These are phyloP conservation scores for Euphorbia peplus DNA, from an alignment of 345 rosid genomes.

Conservation along the genomic window DNA sequence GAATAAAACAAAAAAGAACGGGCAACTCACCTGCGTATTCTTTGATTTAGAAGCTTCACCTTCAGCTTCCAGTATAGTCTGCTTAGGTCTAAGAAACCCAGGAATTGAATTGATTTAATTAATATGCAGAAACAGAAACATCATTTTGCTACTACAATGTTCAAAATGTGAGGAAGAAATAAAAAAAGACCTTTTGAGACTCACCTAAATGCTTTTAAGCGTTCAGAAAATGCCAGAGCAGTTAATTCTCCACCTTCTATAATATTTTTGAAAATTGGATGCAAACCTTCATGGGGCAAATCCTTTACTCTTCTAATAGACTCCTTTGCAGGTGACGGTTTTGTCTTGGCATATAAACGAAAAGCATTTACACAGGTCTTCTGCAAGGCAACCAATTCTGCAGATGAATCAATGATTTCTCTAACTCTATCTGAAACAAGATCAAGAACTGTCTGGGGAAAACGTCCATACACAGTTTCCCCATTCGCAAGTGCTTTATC, in stretches of 20 bases:
- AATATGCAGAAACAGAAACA: background rate
- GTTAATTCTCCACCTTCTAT: slow-evolving; percentile 80
- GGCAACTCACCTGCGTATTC: slow-evolving; percentile 47
- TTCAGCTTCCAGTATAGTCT: slow-evolving; percentile 95
- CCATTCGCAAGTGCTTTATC: slow-evolving; percentile 72
- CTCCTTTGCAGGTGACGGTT: slow-evolving; percentile 80
- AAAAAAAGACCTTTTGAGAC: slow-evolving; percentile 7
- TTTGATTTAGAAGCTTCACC: slow-evolving; percentile 86
- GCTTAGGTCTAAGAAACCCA: slow-evolving; percentile 76
- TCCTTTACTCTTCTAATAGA: slow-evolving; percentile 84
- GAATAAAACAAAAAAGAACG: background rate
- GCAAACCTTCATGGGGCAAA: slow-evolving; percentile 79
- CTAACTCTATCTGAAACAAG: slow-evolving; percentile 71
- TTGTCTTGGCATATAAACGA: slow-evolving; percentile 81
- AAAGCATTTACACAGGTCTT: slow-evolving; percentile 80
- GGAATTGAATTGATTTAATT: slow-evolving; percentile 16
- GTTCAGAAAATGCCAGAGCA: slow-evolving; percentile 90
- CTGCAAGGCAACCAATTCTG: slow-evolving; percentile 64
- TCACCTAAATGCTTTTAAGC: slow-evolving; percentile 81
- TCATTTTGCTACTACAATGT: background rate
- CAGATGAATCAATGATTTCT: slow-evolving; percentile 76
- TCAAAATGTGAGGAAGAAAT: background rate
- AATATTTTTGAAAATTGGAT: slow-evolving; percentile 74
- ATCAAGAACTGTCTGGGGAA: slow-evolving; percentile 82
- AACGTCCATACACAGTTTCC: slow-evolving; percentile 89